Evolutionary conservation across 2,329 filamentous ascomycete genomes (phyloP), one percentile per base, ranked within the genome.

Genomic region (Microascus cirrosus): DNA sequence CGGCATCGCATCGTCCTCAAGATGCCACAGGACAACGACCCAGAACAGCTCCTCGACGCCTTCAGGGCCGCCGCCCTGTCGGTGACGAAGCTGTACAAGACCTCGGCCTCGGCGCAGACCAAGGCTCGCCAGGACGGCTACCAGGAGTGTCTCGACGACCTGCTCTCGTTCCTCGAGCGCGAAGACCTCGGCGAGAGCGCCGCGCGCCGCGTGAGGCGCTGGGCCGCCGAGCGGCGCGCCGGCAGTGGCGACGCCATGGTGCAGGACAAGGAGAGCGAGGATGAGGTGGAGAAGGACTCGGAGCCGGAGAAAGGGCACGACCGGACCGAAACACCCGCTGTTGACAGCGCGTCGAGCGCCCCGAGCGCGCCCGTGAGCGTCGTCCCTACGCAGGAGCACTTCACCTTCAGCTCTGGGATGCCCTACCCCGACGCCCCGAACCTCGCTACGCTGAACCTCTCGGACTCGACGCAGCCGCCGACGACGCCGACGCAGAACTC

Each of bases 71-170:
- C 94, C 36, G 94, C 94, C 22, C 79, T 96, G 36, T 95, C 91
- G 6, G 92, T 97, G 58, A 97, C 94, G 54, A 96, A 95, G 67
- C 84, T 99, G 15, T 97, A 97, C 76, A 96, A 96, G 73, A 92
- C 86, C 45, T 93, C 93, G 2, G 87, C 89, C 13, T 79, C 84
- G 35, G 88, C 89, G 54, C 86, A 94, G 69, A 79, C 86, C 55
- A 85, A 86, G 65, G 85, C 90, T 53, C 84, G 89, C 55, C 75
- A 82, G 55, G 86, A 92, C 45, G 94, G 94, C 28, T 97, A 96
- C 65, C 92, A 96, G 70, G 92, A 97, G 68, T 95, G 92, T 42
- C 76, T 99, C 42, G 90, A 96, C 62, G 93, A 97, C 63, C 76
- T 99, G 5, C 74, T 96, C n/a, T 73, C 79, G 18, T 95, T 95